These are phyloP conservation scores for Pichia cephalocereana DNA, from an alignment of 805 yeast genomes.

Conservation along the genomic window DNA sequence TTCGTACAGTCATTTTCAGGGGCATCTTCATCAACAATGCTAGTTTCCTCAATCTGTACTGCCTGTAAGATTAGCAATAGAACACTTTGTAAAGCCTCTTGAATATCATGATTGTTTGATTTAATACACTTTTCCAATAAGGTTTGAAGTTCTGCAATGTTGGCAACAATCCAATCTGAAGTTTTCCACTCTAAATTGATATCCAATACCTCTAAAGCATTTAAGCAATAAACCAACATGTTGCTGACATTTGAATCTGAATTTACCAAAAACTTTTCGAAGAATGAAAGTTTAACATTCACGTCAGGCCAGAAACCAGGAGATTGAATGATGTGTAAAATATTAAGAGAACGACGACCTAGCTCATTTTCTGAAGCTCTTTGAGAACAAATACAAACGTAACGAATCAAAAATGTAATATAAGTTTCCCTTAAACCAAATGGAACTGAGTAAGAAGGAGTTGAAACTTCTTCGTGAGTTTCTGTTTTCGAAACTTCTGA, in stretches of 20 bases:
- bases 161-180: slow-evolving; percentile 68
- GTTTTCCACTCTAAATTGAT: slow-evolving; percentile 74
- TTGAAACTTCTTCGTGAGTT: slow-evolving; percentile 8
- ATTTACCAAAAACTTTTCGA: slow-evolving; percentile 77
- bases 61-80: slow-evolving; percentile 62
- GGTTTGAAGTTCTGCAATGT: slow-evolving; percentile 58
- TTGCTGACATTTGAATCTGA: slow-evolving; percentile 65
- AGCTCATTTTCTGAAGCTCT: slow-evolving; percentile 76
- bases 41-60: slow-evolving; percentile 36
- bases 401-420: slow-evolving; percentile 78
- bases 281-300: slow-evolving; percentile 74
- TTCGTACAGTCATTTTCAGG: slow-evolving; percentile 38
- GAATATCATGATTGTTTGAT: slow-evolving; percentile 79
- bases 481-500: not conserved
- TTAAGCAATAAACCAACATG: slow-evolving; percentile 70
- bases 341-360: slow-evolving; percentile 73
- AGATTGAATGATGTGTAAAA: slow-evolving; percentile 63
- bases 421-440: slow-evolving; percentile 81
- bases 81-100: slow-evolving; percentile 72
- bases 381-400: slow-evolving; percentile 78
- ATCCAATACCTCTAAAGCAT: slow-evolving; percentile 83
- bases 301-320: slow-evolving; percentile 82
- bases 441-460: slow-evolving; percentile 46
- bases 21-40: slow-evolving; percentile 37
- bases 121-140: slow-evolving; percentile 73